These are phyloP conservation scores for Phanerochaete sordida DNA, from an alignment of 768 basidiomycete species.

Conservation along the genomic window DNA sequence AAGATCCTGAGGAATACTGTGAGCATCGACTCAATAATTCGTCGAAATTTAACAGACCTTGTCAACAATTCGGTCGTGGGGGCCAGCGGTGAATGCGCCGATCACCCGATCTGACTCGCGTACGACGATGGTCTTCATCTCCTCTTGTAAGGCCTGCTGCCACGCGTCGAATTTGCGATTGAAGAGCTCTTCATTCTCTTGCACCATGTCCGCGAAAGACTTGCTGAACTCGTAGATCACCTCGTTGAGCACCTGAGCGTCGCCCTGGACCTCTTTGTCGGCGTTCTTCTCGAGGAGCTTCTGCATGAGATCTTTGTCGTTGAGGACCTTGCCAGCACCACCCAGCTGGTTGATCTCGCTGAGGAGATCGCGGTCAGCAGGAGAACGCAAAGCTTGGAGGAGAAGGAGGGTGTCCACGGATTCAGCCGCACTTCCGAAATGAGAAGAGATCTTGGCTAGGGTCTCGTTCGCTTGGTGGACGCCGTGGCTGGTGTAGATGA, in stretches of 20 bases:
- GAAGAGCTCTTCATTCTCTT: constrained; percentile 5
- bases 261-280: background rate
- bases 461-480: background rate
- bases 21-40: background rate
- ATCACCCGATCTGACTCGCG: constrained; percentile 20
- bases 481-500: constrained; percentile 2
- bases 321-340: background rate
- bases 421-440: background rate
- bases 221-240: background rate
- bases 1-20: constrained; percentile 7
- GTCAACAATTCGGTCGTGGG: constrained; percentile 20
- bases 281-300: constrained; percentile 1
- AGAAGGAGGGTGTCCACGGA: background rate
- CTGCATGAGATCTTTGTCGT: constrained; percentile 7
- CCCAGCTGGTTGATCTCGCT: constrained; percentile 5
- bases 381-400: constrained; percentile 13
- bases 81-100: constrained; percentile 13
- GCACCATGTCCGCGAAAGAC: background rate
- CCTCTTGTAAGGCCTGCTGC: constrained; percentile 1
- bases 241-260: background rate
- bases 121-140: background rate
- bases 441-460: background rate
- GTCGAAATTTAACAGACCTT: constrained; percentile 3
- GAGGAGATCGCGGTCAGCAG: constrained; percentile 13
- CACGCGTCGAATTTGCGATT: constrained; percentile 6